A percentile compares a stretch with the other conserved stretches of the same genome.
Conservation (phyloP, 2,329 filamentous ascomycete species). For the Alternaria longipes region DNA sequence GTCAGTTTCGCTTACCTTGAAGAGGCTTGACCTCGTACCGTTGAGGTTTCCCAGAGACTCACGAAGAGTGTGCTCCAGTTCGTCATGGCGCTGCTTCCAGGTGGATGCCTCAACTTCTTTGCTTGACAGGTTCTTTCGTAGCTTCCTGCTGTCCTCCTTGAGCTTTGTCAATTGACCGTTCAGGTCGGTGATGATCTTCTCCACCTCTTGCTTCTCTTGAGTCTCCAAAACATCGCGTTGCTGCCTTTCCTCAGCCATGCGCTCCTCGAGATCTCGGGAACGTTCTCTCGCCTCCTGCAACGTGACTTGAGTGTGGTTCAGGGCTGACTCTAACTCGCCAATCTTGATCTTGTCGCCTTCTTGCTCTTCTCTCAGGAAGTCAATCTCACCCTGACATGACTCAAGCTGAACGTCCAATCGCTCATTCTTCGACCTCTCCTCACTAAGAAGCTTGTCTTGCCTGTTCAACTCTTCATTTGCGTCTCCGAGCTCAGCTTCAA, state of each 20-base stretch:
- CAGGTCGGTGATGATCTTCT: slow-evolving; percentile 91
- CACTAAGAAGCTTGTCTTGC: slow-evolving; percentile 82
- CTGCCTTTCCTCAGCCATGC: slow-evolving; percentile 80
- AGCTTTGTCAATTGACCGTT: slow-evolving; percentile 82
- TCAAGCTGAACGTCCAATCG: slow-evolving; percentile 90
- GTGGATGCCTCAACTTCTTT: slow-evolving; percentile 88
- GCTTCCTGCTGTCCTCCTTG: slow-evolving; percentile 83
- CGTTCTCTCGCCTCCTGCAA: slow-evolving; percentile 86
- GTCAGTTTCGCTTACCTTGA: slow-evolving; percentile 66
- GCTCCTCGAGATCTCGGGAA: slow-evolving; percentile 62
- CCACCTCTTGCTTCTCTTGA: slow-evolving; percentile 93
- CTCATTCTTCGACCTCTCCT: slow-evolving; percentile 87
- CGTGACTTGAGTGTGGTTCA: slow-evolving; percentile 79
- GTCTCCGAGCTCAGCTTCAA: slow-evolving; percentile 83
- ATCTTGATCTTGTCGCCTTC: slow-evolving; percentile 98
- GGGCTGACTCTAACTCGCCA: slow-evolving; percentile 84
- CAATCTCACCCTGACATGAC: slow-evolving; percentile 90
- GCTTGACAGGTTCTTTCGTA: slow-evolving; percentile 83
- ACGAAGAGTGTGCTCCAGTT: slow-evolving; percentile 87
- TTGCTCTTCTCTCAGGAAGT: slow-evolving; percentile 95
- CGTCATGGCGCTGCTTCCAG: slow-evolving; percentile 89
- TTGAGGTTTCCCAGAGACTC: slow-evolving; percentile 88
- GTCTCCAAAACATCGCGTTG: slow-evolving; percentile 87
- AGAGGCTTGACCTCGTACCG: slow-evolving; percentile 83
- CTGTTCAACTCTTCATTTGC: slow-evolving; percentile 87